Conservation (phyloP, 176 grass and related monocot genomes). For the Microstegium vimineum region DNA sequence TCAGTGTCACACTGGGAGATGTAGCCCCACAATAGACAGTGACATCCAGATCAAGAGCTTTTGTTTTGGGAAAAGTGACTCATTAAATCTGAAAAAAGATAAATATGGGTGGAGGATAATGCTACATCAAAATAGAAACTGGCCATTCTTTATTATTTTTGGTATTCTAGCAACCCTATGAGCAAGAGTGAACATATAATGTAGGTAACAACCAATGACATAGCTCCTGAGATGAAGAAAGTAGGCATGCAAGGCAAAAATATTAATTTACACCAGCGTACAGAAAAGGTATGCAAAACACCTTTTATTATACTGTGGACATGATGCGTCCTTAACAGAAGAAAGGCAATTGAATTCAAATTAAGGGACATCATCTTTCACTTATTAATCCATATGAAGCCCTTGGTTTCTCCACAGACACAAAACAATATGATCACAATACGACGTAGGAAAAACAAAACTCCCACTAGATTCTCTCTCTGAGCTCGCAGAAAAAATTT, state of each 20-base stretch:
- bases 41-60: neutral
- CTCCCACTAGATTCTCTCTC: neutral
- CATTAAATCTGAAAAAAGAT: neutral
- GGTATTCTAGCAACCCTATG: conserved; percentile 3
- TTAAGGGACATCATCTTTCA: neutral
- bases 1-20: neutral
- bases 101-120: neutral
- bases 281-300: neutral
- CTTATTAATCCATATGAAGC: neutral
- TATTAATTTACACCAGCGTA: neutral
- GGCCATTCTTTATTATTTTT: neutral
- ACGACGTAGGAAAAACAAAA: neutral
- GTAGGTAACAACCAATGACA: neutral
- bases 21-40: neutral
- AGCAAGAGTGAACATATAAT: neutral
- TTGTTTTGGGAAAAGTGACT: neutral
- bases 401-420: neutral
- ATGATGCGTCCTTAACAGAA: neutral
- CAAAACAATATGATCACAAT: neutral
- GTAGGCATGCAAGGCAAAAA: neutral
- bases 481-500: neutral
- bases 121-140: conserved; percentile 10
- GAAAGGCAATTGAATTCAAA: neutral
- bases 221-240: neutral
- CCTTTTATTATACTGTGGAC: neutral